These are phyloP conservation scores for Endotrypanum monterogeii DNA, from an alignment of 208 protist genomes.

Conservation along the genomic window DNA sequence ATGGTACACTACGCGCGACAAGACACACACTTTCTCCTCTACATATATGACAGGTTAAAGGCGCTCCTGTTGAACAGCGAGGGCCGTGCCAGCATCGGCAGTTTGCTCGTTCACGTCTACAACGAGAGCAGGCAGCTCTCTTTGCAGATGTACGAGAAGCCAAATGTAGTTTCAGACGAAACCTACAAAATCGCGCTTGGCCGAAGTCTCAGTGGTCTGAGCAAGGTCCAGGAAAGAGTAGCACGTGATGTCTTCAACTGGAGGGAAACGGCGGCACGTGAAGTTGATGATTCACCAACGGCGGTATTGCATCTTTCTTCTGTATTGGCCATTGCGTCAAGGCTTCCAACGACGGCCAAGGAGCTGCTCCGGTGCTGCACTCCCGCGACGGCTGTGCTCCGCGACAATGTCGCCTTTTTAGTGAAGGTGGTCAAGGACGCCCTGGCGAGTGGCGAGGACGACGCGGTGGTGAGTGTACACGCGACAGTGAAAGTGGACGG, in stretches of 20 bases:
- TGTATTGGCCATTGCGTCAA: slow-evolving; percentile 81
- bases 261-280: slow-evolving; percentile 73
- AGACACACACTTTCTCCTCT: slow-evolving; percentile 99
- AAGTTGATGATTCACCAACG: slow-evolving; percentile 81
- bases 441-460: slow-evolving; percentile 26
- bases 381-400: slow-evolving; percentile 73
- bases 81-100: slow-evolving; percentile 71
- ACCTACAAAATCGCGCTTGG: slow-evolving; percentile 76
- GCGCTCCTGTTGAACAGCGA: slow-evolving; percentile 78
- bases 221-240: slow-evolving; percentile 55
- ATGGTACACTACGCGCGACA: slow-evolving; percentile 97
- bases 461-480: background rate
- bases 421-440: slow-evolving; percentile 58
- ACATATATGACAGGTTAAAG: slow-evolving; percentile 95
- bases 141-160: slow-evolving; percentile 93
- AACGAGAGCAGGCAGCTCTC: slow-evolving; percentile 82
- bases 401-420: slow-evolving; percentile 62
- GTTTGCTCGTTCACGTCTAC: slow-evolving; percentile 89
- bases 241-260: slow-evolving; percentile 84
- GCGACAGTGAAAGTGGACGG: background rate
- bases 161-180: slow-evolving; percentile 67
- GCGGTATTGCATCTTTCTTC: slow-evolving; percentile 82
- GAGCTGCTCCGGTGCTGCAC: slow-evolving; percentile 74
- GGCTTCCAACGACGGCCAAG: slow-evolving; percentile 72
- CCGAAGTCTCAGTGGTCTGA: slow-evolving; percentile 74